A percentile compares a stretch with the other conserved stretches of the same genome.
Evolutionary conservation across 108 stramenopile genomes (phyloP).

Genomic region (Skeletonema costatum): DNA sequence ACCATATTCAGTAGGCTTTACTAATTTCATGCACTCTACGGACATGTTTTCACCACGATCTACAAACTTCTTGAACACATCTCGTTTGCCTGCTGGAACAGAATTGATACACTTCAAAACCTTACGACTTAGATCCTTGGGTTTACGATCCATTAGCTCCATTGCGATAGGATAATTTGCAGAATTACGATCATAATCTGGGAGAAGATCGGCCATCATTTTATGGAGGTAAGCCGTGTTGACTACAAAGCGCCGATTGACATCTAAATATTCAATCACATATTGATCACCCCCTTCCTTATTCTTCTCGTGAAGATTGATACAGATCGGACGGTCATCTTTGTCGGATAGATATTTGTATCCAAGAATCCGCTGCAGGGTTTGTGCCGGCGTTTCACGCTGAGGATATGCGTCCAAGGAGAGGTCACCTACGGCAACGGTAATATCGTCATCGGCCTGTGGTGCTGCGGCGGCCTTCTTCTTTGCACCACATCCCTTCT

Average conservation of each 20-base stretch:
- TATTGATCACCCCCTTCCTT: neutral
- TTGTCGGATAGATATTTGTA: neutral
- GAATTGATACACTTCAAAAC: too few relatives aligned
- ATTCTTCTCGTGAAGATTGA: neutral
- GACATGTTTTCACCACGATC: too few relatives aligned
- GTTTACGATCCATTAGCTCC: neutral
- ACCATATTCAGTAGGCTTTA: too few relatives aligned
- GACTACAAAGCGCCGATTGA: neutral
- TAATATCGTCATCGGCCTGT: neutral
- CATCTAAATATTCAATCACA: neutral
- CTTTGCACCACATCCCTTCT: neutral
- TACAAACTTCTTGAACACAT: too few relatives aligned
- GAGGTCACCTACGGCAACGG: neutral
- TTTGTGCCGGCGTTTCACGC: neutral
- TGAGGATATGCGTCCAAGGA: neutral
- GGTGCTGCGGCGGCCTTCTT: neutral
- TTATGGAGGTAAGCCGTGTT: neutral
- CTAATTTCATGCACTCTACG: too few relatives aligned
- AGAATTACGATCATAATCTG: neutral
- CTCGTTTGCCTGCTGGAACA: too few relatives aligned
- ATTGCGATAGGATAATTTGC: neutral
- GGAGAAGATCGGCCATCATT: neutral
- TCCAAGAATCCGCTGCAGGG: neutral
- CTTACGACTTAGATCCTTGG: too few relatives aligned
- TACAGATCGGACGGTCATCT: neutral